Base-by-base conservation (phyloP, 108 stramenopile species). In the Parmales sp. region DNA sequence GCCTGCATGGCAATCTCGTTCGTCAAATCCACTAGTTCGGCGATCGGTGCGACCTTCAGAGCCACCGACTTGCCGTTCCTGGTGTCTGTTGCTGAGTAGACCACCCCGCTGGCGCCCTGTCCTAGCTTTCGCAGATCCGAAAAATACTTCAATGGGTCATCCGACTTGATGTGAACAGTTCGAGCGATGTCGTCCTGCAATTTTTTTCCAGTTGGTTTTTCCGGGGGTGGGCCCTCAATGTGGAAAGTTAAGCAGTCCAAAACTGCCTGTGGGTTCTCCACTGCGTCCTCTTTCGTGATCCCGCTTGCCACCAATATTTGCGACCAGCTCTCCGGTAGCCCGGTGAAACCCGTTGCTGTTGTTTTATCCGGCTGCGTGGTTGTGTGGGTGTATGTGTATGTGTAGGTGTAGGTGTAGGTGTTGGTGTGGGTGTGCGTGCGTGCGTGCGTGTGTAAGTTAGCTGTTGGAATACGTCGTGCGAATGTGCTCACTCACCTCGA, bases 1-100 rank as follows among this genome's bases (percentile, higher is more conserved):
- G 72, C 74, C 67, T 86, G 84, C 77, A 86, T 64, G 4, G 83
- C 85, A 39, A 86, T 86, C 51, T 86, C 85, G 45, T 80, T 82
- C 51, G 51, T 70, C 5, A 86, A 46, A 11, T 80, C 80, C 2
- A 64, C 74, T 45, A 86, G 67, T 38, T 86, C 81, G 34, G 69
- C 64, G 8, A 80, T 38, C 9, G 81, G 80, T 11, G 81, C 79
- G 13, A 79, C 54, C 72, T 86, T 86, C 34, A 86, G 38, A 29
- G 85, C 85, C 23, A 81, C 73, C 51, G 34, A 65, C 72, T 80
- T 60, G 19, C 76, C 76, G 11, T 49, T 78, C n/a, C 77, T 54
- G 1, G 36, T 45, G 63, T 80, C 78, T 8, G 45, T 67, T 1
- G 83, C 85, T 2, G 69, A 41, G 43, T 81, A 86, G 13, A 86